Conservation (phyloP, 768 basidiomycete species). For the Inosperma sp. region DNA sequence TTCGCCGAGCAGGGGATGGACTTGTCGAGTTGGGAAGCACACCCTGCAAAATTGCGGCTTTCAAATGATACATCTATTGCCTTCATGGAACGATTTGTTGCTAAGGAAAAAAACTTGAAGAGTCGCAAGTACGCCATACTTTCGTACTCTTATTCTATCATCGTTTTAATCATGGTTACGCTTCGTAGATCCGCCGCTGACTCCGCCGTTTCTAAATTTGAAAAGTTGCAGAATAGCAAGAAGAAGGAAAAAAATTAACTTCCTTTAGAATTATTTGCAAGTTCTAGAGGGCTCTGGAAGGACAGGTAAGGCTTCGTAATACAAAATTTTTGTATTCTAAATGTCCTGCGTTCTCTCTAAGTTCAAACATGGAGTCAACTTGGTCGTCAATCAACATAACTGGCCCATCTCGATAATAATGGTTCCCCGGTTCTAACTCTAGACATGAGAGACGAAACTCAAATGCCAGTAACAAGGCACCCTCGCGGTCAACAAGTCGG, state of each 20-base stretch:
- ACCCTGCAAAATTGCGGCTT: slow-evolving; percentile 77
- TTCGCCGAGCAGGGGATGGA: slow-evolving; percentile 49
- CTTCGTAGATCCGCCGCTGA: slow-evolving; percentile 65
- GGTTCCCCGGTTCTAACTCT: slow-evolving; percentile 25
- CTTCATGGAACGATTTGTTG: slow-evolving; percentile 54
- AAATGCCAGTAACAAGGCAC: slow-evolving; percentile 32
- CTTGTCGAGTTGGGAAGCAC: slow-evolving; percentile 75
- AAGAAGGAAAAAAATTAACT: slow-evolving; percentile 81
- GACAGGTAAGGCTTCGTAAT: slow-evolving; percentile 45
- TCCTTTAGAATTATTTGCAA: slow-evolving; percentile 67
- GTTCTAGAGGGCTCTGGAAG: slow-evolving; percentile 74
- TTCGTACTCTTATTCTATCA: background rate
- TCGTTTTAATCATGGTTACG: background rate
- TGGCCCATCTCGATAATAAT: slow-evolving; percentile 33
- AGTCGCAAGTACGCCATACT: slow-evolving; percentile 58
- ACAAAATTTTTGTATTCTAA: background rate
- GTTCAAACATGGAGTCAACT: background rate
- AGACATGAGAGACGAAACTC: slow-evolving; percentile 39
- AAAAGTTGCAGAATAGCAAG: slow-evolving; percentile 65
- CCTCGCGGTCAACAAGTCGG: slow-evolving; percentile 55
- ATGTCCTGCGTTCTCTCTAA: background rate
- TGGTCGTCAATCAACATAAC: slow-evolving; percentile 9
- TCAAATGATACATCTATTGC: slow-evolving; percentile 67
- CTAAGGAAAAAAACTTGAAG: slow-evolving; percentile 84
- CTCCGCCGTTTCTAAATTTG: slow-evolving; percentile 63